Base-by-base conservation (phyloP, 108 stramenopile species). In the Tribonema minus region DNA sequence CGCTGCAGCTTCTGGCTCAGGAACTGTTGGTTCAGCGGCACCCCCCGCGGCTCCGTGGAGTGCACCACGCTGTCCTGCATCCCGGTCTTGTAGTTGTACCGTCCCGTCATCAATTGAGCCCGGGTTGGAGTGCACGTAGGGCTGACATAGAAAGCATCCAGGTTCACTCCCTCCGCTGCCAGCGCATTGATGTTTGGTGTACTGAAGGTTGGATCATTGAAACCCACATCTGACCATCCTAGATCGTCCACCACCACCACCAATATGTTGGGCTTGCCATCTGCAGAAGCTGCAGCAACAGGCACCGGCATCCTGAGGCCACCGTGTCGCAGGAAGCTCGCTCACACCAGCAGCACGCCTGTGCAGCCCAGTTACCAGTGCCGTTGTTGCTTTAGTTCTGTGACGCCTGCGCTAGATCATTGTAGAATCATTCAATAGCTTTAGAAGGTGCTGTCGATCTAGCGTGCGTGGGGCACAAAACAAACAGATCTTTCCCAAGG, bases 231-330 rank as follows among this genome's bases (percentile, higher is more conserved):
- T 6, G 30, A 37, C 82, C 82, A 83, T 7, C 84, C 84, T 27
- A 77, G 26, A 35, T 85, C 84, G 30, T 85, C 84, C 3, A 82
- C 77, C 0, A 85, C 58, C 3, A 83, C 61, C 7, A 85, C 31
- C 3, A 85, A 28, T 7, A 85, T 79, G 62, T 85, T 76, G 12
- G 84, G 84, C n/a, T n/a, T n/a, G n/a, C n/a, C n/a, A n/a, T n/a
- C n/a, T n/a, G n/a, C n/a, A n/a, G n/a, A n/a, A n/a, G n/a, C n/a
- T n/a, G n/a, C n/a, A n/a, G n/a, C n/a, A n/a, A n/a, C n/a, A n/a
- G n/a, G n/a, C n/a, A n/a, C n/a, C n/a, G n/a, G n/a, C n/a, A n/a
- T n/a, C n/a, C n/a, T n/a, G n/a, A n/a, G n/a, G n/a, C n/a, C n/a
- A n/a, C n/a, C n/a, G n/a, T n/a, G n/a, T n/a, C n/a, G n/a, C n/a